Percentiles rank a stretch among this genome's conserved stretches.
Evolutionary conservation across 768 basidiomycete genomes (phyloP).

Genomic region (Clitopilus hobsonii): DNA sequence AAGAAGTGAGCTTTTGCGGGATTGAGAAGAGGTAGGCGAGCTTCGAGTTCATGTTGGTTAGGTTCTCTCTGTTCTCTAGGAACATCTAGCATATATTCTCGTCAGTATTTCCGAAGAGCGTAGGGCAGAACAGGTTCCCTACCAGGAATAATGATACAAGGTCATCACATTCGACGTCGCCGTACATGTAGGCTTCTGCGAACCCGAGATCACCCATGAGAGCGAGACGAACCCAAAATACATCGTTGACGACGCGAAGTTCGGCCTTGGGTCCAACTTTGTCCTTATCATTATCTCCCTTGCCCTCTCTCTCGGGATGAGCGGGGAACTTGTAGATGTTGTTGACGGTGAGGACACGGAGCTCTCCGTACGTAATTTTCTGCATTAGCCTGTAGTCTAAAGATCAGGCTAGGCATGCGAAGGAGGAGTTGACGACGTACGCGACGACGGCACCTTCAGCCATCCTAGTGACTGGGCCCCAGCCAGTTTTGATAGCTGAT

Average conservation of each 20-base stretch:
- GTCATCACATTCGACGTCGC: slow-evolving; percentile 66
- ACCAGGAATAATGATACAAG: slow-evolving; percentile 64
- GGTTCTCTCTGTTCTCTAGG: slow-evolving; percentile 46
- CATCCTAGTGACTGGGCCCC: slow-evolving; percentile 36
- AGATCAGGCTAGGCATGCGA: too few relatives aligned
- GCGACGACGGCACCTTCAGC: slow-evolving; percentile 43
- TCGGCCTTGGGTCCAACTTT: slow-evolving; percentile 30
- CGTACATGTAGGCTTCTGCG: slow-evolving; percentile 75
- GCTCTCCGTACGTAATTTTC: slow-evolving; percentile 42
- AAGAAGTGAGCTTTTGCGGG: slow-evolving; percentile 50
- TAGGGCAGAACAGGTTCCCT: slow-evolving; percentile 13
- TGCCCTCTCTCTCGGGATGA: too few relatives aligned
- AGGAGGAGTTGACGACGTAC: slow-evolving; percentile 24
- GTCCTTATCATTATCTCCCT: too few relatives aligned
- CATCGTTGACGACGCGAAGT: slow-evolving; percentile 43
- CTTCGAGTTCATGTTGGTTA: slow-evolving; percentile 44
- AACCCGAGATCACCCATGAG: slow-evolving; percentile 68
- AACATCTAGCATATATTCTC: slow-evolving; percentile 49
- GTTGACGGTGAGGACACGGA: slow-evolving; percentile 39
- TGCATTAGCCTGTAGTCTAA: slow-evolving; percentile 31
- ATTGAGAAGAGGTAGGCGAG: slow-evolving; percentile 50
- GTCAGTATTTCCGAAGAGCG: too few relatives aligned
- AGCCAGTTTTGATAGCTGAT: slow-evolving; percentile 35
- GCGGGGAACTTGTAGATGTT: slow-evolving; percentile 42
- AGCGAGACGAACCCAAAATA: slow-evolving; percentile 57